Conservation (phyloP, 225 moss, liverwort and hornwort species). For the Antitrichia curtipendula region DNA sequence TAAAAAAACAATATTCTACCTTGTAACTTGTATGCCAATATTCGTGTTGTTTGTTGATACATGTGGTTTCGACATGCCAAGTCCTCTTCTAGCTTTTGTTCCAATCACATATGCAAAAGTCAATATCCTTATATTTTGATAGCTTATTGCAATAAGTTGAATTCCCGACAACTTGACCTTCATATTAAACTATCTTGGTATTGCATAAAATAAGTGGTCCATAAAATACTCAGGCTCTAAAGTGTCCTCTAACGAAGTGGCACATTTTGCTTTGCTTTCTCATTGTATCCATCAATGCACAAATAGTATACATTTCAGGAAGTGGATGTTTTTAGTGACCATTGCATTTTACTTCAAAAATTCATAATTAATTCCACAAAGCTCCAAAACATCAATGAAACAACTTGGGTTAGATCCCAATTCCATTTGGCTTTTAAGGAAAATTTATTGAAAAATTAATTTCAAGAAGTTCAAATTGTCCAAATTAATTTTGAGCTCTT, state of each 20-base stretch:
- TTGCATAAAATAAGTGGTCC: neutral
- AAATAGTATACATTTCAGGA: neutral
- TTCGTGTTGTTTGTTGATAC: neutral
- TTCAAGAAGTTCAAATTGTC: neutral
- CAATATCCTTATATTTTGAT: neutral
- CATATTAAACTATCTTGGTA: neutral
- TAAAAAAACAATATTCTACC: neutral
- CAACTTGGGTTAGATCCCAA: neutral
- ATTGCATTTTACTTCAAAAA: neutral
- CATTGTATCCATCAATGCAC: neutral
- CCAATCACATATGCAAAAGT: neutral
- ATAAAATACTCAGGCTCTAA: neutral
- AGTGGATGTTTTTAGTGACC: rapidly evolving
- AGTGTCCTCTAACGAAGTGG: rapidly evolving
- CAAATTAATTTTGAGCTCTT: neutral
- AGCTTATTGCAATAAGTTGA: neutral
- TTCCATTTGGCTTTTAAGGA: neutral
- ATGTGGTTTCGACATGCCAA: neutral
- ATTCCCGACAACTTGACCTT: neutral
- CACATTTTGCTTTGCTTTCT: neutral
- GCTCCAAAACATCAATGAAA: neutral
- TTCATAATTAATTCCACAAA: neutral
- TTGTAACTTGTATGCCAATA: neutral
- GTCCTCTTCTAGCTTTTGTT: constrained; percentile 3
- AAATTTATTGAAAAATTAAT: neutral